These are phyloP conservation scores for Aquilaria agallochum DNA, from an alignment of 441 rosid genomes.

Conservation along the genomic window DNA sequence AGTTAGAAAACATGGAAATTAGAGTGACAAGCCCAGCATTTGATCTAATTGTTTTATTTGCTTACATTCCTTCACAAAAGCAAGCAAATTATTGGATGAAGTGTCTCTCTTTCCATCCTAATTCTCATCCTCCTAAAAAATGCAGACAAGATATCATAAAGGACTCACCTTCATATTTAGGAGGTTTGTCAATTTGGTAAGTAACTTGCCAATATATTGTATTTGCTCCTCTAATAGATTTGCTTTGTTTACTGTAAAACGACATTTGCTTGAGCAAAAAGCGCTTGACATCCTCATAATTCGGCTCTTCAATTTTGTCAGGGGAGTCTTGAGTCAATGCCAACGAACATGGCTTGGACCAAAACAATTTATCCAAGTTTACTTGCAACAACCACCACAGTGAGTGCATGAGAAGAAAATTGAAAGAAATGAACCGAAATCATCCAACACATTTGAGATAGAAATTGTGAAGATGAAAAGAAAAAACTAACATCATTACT, in stretches of 20 bases:
- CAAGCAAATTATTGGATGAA: no score
- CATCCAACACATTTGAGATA: background rate
- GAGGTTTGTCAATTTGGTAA: conserved; percentile 75
- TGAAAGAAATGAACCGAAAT: no score
- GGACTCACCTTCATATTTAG: conserved; percentile 74
- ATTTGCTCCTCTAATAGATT: conserved; percentile 75
- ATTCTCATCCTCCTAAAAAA: background rate
- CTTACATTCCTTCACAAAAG: no score
- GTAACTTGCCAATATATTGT: conserved; percentile 58
- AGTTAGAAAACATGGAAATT: no score
- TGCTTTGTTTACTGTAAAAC: conserved; percentile 90
- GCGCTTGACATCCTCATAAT: conserved; percentile 55
- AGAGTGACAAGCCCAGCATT: no score
- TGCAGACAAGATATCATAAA: conserved; percentile 5
- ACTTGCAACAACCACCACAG: conserved; percentile 32
- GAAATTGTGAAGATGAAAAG: background rate
- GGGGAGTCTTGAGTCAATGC: conserved; percentile 75
- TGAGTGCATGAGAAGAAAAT: background rate
- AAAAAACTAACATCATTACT: no score
- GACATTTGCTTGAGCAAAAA: conserved; percentile 56
- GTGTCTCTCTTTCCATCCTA: no score
- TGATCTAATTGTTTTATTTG: no score
- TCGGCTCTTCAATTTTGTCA: conserved; percentile 76
- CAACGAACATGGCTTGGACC: conserved; percentile 84
- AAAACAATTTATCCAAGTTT: conserved; percentile 71